Base-by-base conservation (phyloP, 441 rosid species). In the Croton laevigatus region DNA sequence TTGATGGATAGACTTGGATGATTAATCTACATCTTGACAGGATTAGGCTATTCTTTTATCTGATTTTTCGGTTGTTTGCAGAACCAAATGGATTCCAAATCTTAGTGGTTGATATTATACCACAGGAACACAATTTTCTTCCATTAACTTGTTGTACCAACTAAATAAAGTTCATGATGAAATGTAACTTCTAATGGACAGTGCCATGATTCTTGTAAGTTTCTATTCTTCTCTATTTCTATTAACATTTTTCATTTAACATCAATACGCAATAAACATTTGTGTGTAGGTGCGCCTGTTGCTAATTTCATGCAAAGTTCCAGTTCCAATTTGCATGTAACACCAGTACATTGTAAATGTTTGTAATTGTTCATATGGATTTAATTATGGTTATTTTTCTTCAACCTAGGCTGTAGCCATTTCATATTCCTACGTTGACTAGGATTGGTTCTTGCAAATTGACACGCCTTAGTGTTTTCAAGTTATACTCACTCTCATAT, bases 81-180 rank as follows among this genome's bases (percentile, higher is more conserved):
- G 45, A 71, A 74, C 60, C 55, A 64, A 74, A 46, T 16, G 60
- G 54, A 64, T 68, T 44, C 23, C 48, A 19, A 23, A 62, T 69
- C 70, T 62, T 17, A 40, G 66, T 57, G 60, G 34, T 44, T 64
- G 20, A 52, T 8, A 55, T 70, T 61, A 55, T 38, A 72, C 44
- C 37, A 40, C 69, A 60, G 75, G 65, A 72, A 59, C 51, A 58
- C 48, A 16, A 57, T 51, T 53, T 62, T 55, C 34, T 20, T 53
- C 49, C 62, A 73, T 68, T 75, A 71, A 67, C 72, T 65, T 70
- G 69, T 81, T 75, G 76, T 69, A 69, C 62, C 63, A 45, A 64
- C 73, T 71, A 40, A 67, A 72, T 74, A 63, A 76, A 74, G 75
- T 36, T 69, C 61, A 11, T 59, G 72, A 53, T 61, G 73, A 73